Conservation (phyloP, 306 rosid genomes). For the Hippophae rhamnoides region DNA sequence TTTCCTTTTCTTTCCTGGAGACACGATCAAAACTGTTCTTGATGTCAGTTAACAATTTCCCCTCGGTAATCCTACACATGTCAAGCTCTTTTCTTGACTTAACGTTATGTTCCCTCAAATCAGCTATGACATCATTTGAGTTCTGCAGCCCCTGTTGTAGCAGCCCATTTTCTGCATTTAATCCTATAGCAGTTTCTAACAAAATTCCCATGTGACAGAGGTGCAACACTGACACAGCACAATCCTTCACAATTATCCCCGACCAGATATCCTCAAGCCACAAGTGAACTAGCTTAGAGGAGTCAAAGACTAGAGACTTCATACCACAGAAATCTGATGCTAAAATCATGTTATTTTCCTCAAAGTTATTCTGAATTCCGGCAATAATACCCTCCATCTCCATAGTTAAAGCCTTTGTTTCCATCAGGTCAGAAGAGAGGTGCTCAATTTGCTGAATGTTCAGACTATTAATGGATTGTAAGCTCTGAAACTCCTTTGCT, state of each 20-base stretch:
- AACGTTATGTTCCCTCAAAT: conserved; percentile 63
- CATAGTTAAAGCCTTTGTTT: conserved; percentile 41
- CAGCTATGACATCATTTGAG: conserved; percentile 53
- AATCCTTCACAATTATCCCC: conserved; percentile 69
- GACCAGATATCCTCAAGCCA: conserved; percentile 88
- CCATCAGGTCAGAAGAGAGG: conserved; percentile 31
- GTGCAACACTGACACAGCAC: conserved; percentile 73
- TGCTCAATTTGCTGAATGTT: conserved; percentile 41
- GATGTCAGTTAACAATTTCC: conserved; percentile 73
- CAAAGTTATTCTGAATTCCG: conserved; percentile 40
- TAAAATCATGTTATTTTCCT: conserved; percentile 37
- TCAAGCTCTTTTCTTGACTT: conserved; percentile 74
- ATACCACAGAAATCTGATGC: conserved; percentile 43
- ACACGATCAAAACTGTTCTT: conserved; percentile 65
- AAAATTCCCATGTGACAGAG: conserved; percentile 82
- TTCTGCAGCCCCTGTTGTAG: conserved; percentile 68
- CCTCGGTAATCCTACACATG: conserved; percentile 64
- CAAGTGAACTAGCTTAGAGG: conserved; percentile 49
- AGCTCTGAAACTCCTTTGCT: conserved; percentile 47
- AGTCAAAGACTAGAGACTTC: conserved; percentile 45
- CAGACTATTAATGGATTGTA: conserved; percentile 41
- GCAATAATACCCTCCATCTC: conserved; percentile 48
- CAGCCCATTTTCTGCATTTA: conserved; percentile 82
- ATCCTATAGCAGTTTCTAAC: conserved; percentile 75
- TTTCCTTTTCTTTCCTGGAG: conserved; percentile 65